Conservation (phyloP, 2,329 filamentous ascomycete genomes). For the Aspergillus neoniger region DNA sequence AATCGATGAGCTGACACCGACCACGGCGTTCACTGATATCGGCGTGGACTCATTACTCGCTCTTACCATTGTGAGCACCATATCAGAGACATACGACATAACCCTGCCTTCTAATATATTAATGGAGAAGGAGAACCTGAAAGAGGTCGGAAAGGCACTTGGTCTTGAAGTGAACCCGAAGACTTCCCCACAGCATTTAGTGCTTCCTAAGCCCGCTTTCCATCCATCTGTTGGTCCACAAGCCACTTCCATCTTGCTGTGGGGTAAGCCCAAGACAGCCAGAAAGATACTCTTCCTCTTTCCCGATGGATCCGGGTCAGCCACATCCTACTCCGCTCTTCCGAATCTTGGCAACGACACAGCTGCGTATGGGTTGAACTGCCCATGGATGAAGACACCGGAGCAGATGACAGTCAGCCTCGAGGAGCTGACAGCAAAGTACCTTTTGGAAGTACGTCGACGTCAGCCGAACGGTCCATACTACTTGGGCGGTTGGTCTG, state of each 20-base stretch:
- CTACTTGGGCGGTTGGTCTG: conserved; percentile 71
- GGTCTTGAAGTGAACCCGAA: background rate
- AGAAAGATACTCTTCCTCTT: conserved; percentile 44
- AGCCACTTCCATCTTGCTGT: conserved; percentile 8
- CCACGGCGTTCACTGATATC: conserved; percentile 1
- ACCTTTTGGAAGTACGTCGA: conserved; percentile 46
- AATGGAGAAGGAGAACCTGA: background rate
- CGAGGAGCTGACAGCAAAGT: conserved; percentile 37
- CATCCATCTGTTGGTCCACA: background rate
- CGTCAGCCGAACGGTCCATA: conserved; percentile 58
- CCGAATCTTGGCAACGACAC: conserved; percentile 48
- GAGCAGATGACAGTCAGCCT: conserved; percentile 35
- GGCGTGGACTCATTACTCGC: conserved; percentile 12
- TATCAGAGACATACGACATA: background rate
- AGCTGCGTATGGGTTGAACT: conserved; percentile 56
- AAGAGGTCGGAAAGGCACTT: conserved; percentile 18
- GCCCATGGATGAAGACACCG: conserved; percentile 40
- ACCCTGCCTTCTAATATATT: conserved; percentile 2
- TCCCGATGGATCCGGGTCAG: conserved; percentile 53
- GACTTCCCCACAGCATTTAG: background rate
- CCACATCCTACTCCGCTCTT: conserved; percentile 44
- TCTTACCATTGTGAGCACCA: conserved; percentile 6
- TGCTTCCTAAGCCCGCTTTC: background rate
- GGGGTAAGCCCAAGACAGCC: conserved; percentile 12
- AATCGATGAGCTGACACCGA: background rate